phyloP scores from a whole-genome alignment of 257 asterid genomes.

The Craterostigma plantagineum region DNA sequence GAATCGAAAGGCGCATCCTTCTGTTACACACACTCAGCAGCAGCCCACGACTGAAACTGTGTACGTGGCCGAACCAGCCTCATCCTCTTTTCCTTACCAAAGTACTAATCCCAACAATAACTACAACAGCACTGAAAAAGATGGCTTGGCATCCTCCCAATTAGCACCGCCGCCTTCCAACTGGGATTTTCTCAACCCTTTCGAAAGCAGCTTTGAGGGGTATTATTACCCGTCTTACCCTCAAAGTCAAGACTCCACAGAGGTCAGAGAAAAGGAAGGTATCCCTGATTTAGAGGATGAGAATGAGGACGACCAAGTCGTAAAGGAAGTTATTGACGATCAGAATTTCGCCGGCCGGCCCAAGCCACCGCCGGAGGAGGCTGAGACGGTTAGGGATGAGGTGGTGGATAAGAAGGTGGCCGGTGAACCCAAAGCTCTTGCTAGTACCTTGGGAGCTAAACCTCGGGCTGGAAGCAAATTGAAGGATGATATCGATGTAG shows the following conservation, averaged over 20 bases:
- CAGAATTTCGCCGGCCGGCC: conserved; percentile 47
- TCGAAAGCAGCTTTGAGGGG: conserved; percentile 56
- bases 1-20: conserved; percentile 38
- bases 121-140: conserved; percentile 11
- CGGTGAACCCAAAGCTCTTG: conserved; percentile 30
- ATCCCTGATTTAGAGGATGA: conserved; percentile 97
- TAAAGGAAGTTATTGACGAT: conserved; percentile 67
- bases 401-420: conserved; percentile 85
- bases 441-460: conserved; percentile 34
- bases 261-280: conserved; percentile 90
- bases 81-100: conserved; percentile 25
- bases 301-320: conserved; percentile 36
- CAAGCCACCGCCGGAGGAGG: conserved; percentile 22
- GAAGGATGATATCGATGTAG: conserved; percentile 35
- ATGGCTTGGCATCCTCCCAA: no score
- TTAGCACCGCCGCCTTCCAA: conserved; percentile 67
- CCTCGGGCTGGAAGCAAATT: conserved; percentile 19
- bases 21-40: conserved; percentile 51
- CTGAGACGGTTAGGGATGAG: no score
- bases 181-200: conserved; percentile 91
- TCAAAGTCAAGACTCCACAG: conserved; percentile 61
- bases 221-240: conserved; percentile 35
- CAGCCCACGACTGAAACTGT: conserved; percentile 55
- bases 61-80: conserved; percentile 43
- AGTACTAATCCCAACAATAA: conserved; percentile 9